Evolutionary conservation across 2,329 filamentous ascomycete genomes (phyloP).

Genomic region (Neopestalotiopsis sp.): DNA sequence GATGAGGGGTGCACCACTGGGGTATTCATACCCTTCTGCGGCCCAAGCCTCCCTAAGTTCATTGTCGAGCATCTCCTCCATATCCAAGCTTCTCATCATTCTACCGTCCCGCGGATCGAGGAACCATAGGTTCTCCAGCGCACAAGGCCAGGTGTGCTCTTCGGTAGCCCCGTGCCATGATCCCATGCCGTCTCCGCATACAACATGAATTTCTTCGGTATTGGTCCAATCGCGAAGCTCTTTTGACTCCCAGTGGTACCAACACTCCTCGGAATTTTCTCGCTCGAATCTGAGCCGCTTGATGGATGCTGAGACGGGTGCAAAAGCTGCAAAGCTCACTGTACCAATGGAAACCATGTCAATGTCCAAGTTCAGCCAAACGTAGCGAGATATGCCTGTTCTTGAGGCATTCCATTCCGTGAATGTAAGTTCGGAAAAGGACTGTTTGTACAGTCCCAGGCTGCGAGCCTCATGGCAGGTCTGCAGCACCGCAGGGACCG

Average conservation of each 20-base stretch:
- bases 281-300: background rate
- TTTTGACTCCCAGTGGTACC: background rate
- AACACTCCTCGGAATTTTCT: no score
- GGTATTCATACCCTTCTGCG: no score
- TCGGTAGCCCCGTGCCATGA: background rate
- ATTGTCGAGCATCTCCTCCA: no score
- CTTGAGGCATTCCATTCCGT: background rate
- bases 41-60: no score
- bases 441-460: conserved; percentile 22
- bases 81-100: no score
- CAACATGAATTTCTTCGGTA: background rate
- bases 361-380: conserved; percentile 27
- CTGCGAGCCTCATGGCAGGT: conserved; percentile 25
- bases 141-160: background rate
- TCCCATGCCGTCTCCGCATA: background rate
- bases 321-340: background rate
- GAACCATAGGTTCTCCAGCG: background rate
- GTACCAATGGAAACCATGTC: conserved; percentile 25
- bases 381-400: conserved; percentile 15
- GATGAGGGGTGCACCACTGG: no score
- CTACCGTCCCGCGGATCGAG: no score
- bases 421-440: conserved; percentile 19
- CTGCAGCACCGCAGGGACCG: conserved; percentile 23
- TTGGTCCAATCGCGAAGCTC: background rate
- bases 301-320: background rate